These are phyloP conservation scores for Coriaria nepalensis DNA, from an alignment of 306 rosid genomes.

Conservation along the genomic window DNA sequence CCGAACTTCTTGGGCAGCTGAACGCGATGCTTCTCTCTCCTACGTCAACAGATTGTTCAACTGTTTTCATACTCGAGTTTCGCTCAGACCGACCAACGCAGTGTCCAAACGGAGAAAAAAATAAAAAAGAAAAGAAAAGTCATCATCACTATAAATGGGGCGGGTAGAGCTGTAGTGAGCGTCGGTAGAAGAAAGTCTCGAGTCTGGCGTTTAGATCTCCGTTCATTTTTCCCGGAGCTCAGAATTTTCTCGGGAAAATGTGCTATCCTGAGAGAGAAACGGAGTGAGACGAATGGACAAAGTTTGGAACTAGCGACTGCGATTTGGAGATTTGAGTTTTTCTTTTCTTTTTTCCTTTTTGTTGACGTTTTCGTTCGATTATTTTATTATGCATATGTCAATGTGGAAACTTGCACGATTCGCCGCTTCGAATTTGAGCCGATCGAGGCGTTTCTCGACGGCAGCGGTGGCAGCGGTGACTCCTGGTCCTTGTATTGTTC, in stretches of 20 bases:
- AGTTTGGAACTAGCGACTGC: too few relatives aligned
- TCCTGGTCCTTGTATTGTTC: constrained; percentile 90
- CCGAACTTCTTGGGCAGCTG: constrained; percentile 27
- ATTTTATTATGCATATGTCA: background rate
- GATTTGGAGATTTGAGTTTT: background rate
- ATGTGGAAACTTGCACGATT: constrained; percentile 75
- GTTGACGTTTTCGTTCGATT: background rate
- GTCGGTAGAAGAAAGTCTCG: too few relatives aligned
- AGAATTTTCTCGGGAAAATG: constrained; percentile 12
- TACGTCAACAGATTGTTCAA: too few relatives aligned
- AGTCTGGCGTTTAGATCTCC: background rate
- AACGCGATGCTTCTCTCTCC: too few relatives aligned
- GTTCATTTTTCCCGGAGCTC: too few relatives aligned
- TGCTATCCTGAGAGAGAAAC: background rate
- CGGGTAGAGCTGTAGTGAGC: too few relatives aligned
- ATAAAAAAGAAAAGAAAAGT: background rate
- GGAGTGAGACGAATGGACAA: background rate
- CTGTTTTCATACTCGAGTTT: background rate
- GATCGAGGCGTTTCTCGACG: constrained; percentile 59
- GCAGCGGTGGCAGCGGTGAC: constrained; percentile 18
- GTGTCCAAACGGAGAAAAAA: too few relatives aligned
- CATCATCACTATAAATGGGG: constrained; percentile 18
- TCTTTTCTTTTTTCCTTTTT: background rate
- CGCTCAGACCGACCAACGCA: background rate
- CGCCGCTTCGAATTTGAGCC: constrained; percentile 42